Conservation (phyloP, 176 grass and related monocot species). For the Rhynchospora pubera region DNA sequence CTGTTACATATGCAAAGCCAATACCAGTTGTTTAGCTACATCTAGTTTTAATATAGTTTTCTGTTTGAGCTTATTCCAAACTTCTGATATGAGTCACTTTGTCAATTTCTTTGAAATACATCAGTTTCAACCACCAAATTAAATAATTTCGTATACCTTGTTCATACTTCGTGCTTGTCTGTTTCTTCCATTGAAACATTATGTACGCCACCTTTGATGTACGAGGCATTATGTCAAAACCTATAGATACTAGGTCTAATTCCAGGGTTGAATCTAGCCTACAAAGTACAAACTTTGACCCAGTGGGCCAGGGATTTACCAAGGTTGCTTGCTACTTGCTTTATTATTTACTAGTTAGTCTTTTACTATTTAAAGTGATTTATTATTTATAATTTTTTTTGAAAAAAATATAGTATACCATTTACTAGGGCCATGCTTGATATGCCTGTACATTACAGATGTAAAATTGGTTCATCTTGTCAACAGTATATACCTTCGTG, state of each 20-base stretch:
- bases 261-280: background rate
- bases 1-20: background rate
- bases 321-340: background rate
- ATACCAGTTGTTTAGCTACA: background rate
- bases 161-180: background rate
- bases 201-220: constrained; percentile 10
- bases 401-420: background rate
- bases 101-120: background rate
- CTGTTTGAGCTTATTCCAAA: background rate
- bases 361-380: background rate
- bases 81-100: background rate
- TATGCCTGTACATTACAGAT: no score
- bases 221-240: background rate
- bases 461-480: no score
- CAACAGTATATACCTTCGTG: background rate
- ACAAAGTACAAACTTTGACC: background rate
- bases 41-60: background rate
- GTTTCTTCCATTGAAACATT: background rate
- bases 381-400: background rate
- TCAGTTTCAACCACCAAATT: background rate
- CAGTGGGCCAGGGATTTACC: background rate
- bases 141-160: background rate
- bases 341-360: background rate
- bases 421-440: no score
- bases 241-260: background rate